Percentiles rank a stretch among this genome's conserved stretches.
These are phyloP conservation scores for Linnemannia exigua DNA, from an alignment of 192 early-diverging fungal species.

Conservation along the genomic window DNA sequence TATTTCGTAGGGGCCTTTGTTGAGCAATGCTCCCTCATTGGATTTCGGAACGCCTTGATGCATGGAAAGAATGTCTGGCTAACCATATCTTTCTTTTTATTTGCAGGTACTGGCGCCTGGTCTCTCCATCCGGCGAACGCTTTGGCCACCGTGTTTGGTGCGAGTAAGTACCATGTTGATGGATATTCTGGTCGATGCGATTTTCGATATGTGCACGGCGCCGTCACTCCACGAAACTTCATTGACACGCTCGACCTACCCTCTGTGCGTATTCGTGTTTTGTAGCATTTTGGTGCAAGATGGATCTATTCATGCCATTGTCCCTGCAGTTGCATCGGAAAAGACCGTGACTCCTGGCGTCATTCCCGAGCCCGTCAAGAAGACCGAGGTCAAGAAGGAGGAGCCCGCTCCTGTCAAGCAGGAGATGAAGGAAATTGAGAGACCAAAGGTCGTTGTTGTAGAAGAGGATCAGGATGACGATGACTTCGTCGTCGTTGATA, in stretches of 20 bases:
- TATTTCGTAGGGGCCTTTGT: slow-evolving; percentile 58
- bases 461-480: slow-evolving; percentile 32
- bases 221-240: neutral
- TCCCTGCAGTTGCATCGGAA: neutral
- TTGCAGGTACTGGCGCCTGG: slow-evolving; percentile 69
- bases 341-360: neutral
- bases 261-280: neutral
- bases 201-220: neutral
- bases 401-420: neutral
- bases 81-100: neutral
- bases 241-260: neutral
- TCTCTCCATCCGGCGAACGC: slow-evolving; percentile 66
- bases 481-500: slow-evolving; percentile 48
- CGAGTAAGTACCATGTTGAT: slow-evolving; percentile 42
- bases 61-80: neutral
- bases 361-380: neutral
- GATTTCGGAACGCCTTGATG: neutral
- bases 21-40: neutral
- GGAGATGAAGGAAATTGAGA: neutral
- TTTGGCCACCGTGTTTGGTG: slow-evolving; percentile 82
- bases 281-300: neutral
- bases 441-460: neutral
- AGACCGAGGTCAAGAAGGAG: slow-evolving; percentile 8
- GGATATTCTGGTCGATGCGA: neutral
- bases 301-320: neutral